Evolutionary conservation across 257 asterid species (phyloP).

Genomic region (Mitragyna speciosa): DNA sequence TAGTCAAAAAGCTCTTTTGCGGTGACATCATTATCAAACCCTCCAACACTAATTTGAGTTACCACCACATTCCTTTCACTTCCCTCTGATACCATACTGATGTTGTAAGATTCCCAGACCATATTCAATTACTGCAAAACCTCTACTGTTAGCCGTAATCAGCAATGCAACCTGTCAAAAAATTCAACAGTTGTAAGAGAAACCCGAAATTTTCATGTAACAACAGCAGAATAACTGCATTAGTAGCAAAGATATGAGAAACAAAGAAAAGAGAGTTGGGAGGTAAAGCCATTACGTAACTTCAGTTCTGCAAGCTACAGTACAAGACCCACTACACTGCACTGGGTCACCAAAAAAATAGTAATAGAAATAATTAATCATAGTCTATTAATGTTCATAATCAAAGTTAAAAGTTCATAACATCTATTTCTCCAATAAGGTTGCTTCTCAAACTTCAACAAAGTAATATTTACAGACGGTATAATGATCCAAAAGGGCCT

Average conservation of each 20-base stretch:
- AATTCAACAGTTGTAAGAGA: background rate
- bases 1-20: constrained; percentile 62
- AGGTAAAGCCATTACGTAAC: background rate
- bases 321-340: background rate
- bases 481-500: background rate
- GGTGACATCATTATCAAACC: constrained; percentile 50
- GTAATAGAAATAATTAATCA: background rate
- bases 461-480: background rate
- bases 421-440: background rate
- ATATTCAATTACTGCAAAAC: background rate
- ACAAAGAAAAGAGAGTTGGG: background rate
- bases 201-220: background rate
- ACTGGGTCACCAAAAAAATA: background rate
- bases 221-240: background rate
- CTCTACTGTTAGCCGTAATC: background rate
- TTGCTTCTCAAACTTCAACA: background rate
- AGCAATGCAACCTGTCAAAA: background rate
- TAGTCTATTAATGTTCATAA: background rate
- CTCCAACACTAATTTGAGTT: constrained; percentile 86
- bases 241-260: background rate
- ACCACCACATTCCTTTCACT: constrained; percentile 44
- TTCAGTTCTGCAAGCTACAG: background rate
- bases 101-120: background rate
- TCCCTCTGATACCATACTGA: constrained; percentile 50
- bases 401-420: background rate